phyloP scores from a whole-genome alignment of 2,329 filamentous ascomycete species.

The Scedosporium boydii region DNA sequence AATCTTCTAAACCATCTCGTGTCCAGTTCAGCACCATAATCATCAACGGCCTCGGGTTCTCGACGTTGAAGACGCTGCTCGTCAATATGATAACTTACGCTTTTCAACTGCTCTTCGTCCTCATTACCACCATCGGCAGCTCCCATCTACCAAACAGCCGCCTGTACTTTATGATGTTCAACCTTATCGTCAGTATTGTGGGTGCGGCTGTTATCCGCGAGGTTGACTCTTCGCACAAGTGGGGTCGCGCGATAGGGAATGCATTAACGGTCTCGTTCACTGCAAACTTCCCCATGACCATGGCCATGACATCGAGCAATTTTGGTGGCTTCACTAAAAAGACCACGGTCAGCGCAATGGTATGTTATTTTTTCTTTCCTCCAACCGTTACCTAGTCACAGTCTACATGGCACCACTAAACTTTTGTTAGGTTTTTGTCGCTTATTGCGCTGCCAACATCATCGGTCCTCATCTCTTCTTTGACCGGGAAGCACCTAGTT shows the following conservation, averaged over 20 bases:
- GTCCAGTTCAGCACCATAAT: slow-evolving; percentile 17
- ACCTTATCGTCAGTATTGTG: slow-evolving; percentile 11
- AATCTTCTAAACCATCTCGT: slow-evolving; percentile 10
- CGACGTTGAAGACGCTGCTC: slow-evolving; percentile 10
- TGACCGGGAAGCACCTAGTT: slow-evolving; percentile 45
- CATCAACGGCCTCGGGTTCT: slow-evolving; percentile 14
- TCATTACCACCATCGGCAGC: slow-evolving; percentile 14
- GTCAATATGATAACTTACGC: slow-evolving; percentile 9
- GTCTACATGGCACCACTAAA: too few species aligned
- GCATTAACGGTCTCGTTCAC: slow-evolving; percentile 47
- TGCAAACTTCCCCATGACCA: slow-evolving; percentile 29
- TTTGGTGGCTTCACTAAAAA: slow-evolving; percentile 57
- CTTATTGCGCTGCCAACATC: slow-evolving; percentile 52
- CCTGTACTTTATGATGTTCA: slow-evolving; percentile 17
- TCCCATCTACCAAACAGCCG: slow-evolving; percentile 15
- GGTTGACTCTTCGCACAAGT: slow-evolving; percentile 10
- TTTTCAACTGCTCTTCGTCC: slow-evolving; percentile 15
- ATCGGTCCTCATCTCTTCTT: slow-evolving; percentile 52
- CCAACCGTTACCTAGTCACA: too few species aligned
- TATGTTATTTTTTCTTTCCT: slow-evolving; percentile 15
- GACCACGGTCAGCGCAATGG: slow-evolving; percentile 44
- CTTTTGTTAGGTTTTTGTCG: slow-evolving; percentile 35
- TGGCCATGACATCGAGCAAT: slow-evolving; percentile 49
- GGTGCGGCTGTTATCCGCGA: slow-evolving; percentile 17
- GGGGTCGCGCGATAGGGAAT: slow-evolving; percentile 18